Percentiles rank a stretch among this genome's conserved stretches.
Conservation (phyloP, 371 early-diverging fungal species). For the Mortierella sp. region DNA sequence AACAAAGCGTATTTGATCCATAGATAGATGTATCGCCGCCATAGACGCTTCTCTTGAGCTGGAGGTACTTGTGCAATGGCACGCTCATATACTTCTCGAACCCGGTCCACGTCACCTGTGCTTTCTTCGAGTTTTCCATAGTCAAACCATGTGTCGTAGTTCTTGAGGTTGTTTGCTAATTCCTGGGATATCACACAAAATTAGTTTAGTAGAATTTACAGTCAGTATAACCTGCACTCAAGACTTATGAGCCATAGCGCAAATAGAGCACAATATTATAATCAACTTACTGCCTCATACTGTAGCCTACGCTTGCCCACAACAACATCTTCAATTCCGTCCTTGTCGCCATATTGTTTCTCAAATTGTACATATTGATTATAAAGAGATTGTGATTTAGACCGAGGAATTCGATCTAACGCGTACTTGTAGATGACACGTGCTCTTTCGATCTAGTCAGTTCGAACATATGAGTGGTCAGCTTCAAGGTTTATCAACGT, state of each 20-base stretch:
- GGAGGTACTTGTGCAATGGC: conserved; percentile 94
- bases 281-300: conserved; percentile 81
- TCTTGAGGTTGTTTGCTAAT: conserved; percentile 80
- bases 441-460: conserved; percentile 83
- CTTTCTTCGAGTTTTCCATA: conserved; percentile 91
- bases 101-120: conserved; percentile 77
- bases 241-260: neutral
- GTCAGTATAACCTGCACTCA: neutral
- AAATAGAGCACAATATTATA: neutral
- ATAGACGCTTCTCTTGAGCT: conserved; percentile 90
- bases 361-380: conserved; percentile 96
- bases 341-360: conserved; percentile 92
- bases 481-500: no score
- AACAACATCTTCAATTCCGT: conserved; percentile 92
- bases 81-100: conserved; percentile 95
- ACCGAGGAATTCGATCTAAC: conserved; percentile 86
- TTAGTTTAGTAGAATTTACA: no score
- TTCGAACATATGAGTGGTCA: neutral
- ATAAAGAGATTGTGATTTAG: conserved; percentile 87
- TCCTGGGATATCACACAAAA: conserved; percentile 55
- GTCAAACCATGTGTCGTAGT: conserved; percentile 98
- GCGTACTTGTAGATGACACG: conserved; percentile 97
- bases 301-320: conserved; percentile 87
- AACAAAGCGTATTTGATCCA: conserved; percentile 98
- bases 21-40: conserved; percentile 97